These are phyloP conservation scores for Wallemia ichthyophaga DNA, from an alignment of 1,284 basidiomycete genomes.

Conservation along the genomic window DNA sequence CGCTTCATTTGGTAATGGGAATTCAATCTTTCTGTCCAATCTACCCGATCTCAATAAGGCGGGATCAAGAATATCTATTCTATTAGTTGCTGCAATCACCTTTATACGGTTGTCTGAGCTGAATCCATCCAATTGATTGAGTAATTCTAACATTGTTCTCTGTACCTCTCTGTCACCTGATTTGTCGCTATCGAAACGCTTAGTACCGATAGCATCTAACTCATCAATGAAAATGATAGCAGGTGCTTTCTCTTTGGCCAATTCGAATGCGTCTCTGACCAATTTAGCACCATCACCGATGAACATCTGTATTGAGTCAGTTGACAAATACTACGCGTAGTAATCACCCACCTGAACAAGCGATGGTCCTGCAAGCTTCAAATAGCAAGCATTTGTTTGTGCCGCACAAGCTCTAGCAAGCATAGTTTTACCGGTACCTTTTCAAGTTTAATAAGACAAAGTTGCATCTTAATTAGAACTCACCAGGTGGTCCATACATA, in stretches of 20 bases:
- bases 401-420: conserved; percentile 46
- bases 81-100: conserved; percentile 95
- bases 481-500: conserved; percentile 50
- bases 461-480: conserved; percentile 7
- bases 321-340: no score
- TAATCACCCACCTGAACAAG: conserved; percentile 28
- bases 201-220: conserved; percentile 93
- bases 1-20: conserved; percentile 42
- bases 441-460: background rate
- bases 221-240: conserved; percentile 99
- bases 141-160: conserved; percentile 89
- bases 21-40: conserved; percentile 50
- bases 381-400: conserved; percentile 49
- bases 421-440: conserved; percentile 46
- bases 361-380: conserved; percentile 46
- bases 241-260: conserved; percentile 88
- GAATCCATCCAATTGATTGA: conserved; percentile 60
- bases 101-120: conserved; percentile 90
- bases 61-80: conserved; percentile 84
- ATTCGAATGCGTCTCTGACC: conserved; percentile 83
- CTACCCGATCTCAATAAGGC: conserved; percentile 43
- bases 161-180: conserved; percentile 97
- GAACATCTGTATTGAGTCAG: conserved; percentile 28
- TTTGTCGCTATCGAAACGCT: conserved; percentile 93
- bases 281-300: conserved; percentile 84